phyloP scores from a whole-genome alignment of 2,329 filamentous ascomycete genomes.

The Diplodia intermedia region DNA sequence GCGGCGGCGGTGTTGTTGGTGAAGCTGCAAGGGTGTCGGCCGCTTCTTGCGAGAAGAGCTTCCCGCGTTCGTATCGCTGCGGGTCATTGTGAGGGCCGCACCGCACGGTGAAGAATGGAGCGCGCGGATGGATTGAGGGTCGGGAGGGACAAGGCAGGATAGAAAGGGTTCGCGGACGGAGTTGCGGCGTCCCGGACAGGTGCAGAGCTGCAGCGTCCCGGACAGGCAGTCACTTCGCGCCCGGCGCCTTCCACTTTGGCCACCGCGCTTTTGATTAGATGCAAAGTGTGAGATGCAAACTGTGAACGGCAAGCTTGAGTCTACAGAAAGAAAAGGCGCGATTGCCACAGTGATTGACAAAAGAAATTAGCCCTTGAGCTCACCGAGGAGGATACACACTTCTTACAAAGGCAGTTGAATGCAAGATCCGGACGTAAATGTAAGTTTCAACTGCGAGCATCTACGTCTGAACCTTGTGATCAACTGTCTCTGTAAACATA shows the following conservation, averaged over 20 bases:
- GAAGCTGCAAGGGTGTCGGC: not conserved
- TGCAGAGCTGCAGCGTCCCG: not conserved
- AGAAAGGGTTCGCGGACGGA: not conserved
- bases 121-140: not conserved
- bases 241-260: not conserved
- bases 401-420: too few species aligned
- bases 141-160: not conserved
- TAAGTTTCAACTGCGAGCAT: too few species aligned
- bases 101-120: not conserved
- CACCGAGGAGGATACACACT: too few species aligned
- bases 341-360: not conserved
- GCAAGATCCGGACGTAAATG: too few species aligned
- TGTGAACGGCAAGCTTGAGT: not conserved
- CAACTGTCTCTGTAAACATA: too few species aligned
- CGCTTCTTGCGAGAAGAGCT: not conserved
- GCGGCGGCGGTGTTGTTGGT: slow-evolving; percentile 5
- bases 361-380: too few species aligned
- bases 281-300: not conserved
- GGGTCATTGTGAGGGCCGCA: not conserved
- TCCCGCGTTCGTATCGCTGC: not conserved
- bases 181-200: too few species aligned
- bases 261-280: not conserved
- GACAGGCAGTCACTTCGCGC: not conserved
- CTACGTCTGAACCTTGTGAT: too few species aligned
- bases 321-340: not conserved